A percentile compares a stretch with the other conserved stretches of the same genome.
Evolutionary conservation across 2,329 filamentous ascomycete species (phyloP).

Genomic region (Coniochaeta sp.): DNA sequence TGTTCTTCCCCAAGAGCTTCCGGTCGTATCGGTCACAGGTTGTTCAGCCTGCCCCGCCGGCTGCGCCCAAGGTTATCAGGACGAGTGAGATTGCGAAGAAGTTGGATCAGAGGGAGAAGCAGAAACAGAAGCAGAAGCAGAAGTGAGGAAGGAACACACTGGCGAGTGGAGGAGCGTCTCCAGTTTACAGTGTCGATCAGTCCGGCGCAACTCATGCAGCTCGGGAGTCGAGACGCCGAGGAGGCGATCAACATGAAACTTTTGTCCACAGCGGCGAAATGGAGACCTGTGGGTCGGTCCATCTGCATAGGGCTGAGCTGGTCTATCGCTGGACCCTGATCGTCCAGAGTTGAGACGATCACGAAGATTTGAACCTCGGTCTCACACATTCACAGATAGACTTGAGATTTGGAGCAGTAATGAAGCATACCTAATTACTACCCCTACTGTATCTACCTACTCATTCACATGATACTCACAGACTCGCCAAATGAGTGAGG

Average conservation of each 20-base stretch:
- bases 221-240: not conserved
- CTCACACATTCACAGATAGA: too few species aligned
- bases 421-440: too few species aligned
- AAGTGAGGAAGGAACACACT: not conserved
- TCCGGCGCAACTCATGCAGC: not conserved
- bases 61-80: slow-evolving; percentile 38
- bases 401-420: too few species aligned
- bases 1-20: slow-evolving; percentile 63
- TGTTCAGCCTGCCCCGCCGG: slow-evolving; percentile 10
- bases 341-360: too few species aligned
- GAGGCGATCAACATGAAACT: not conserved
- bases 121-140: slow-evolving; percentile 19
- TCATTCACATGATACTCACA: too few species aligned
- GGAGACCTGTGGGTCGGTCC: not conserved
- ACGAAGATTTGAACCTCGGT: too few species aligned
- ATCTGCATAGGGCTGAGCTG: not conserved
- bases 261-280: not conserved
- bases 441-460: too few species aligned
- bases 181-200: not conserved
- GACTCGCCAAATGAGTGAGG: too few species aligned
- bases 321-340: too few species aligned
- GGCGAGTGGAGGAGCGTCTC: not conserved
- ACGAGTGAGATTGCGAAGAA: slow-evolving; percentile 43
- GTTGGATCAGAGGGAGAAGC: slow-evolving; percentile 28
- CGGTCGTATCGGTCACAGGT: slow-evolving; percentile 33